These are phyloP conservation scores for Sicyos baderoa DNA, from an alignment of 306 rosid genomes.

Conservation along the genomic window DNA sequence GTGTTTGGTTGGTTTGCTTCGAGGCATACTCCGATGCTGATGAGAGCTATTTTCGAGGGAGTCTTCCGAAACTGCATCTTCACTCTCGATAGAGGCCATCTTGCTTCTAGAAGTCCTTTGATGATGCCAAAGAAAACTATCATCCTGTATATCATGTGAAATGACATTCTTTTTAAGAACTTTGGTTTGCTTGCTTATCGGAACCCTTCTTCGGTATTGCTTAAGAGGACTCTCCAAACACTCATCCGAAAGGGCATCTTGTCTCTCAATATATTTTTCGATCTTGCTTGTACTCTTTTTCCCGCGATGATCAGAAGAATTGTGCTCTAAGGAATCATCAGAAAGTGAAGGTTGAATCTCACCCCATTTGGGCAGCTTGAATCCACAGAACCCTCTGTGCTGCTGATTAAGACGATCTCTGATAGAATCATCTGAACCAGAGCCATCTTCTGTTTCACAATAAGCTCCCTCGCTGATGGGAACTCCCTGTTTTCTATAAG, in stretches of 20 bases:
- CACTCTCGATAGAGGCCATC: conserved; percentile 39
- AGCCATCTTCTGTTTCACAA: conserved; percentile 21
- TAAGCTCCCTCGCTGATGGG: conserved; percentile 19
- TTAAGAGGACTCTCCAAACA: conserved; percentile 23
- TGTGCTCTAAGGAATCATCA: conserved; percentile 27
- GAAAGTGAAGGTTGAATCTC: conserved; percentile 30
- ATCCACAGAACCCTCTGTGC: conserved; percentile 25
- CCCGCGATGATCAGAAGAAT: conserved; percentile 7
- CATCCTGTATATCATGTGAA: conserved; percentile 24
- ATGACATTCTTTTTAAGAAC: conserved; percentile 19
- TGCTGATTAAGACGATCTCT: conserved; percentile 24
- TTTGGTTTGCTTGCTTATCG: conserved; percentile 25
- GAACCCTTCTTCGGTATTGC: conserved; percentile 20
- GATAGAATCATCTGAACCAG: conserved; percentile 30
- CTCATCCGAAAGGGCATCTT: conserved; percentile 31
- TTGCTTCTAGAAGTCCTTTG: conserved; percentile 36
- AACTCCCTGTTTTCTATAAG: conserved; percentile 20
- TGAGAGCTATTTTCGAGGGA: conserved; percentile 25
- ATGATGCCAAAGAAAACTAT: conserved; percentile 22
- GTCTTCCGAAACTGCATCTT: conserved; percentile 32
- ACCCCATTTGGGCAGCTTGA: conserved; percentile 26
- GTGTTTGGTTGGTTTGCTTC: conserved; percentile 1
- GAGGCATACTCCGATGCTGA: conserved; percentile 22
- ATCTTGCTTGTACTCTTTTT: neutral
- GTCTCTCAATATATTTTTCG: conserved; percentile 10